These are phyloP conservation scores for Fomitopsis pinicola DNA, from an alignment of 1,284 basidiomycete species.

Conservation along the genomic window DNA sequence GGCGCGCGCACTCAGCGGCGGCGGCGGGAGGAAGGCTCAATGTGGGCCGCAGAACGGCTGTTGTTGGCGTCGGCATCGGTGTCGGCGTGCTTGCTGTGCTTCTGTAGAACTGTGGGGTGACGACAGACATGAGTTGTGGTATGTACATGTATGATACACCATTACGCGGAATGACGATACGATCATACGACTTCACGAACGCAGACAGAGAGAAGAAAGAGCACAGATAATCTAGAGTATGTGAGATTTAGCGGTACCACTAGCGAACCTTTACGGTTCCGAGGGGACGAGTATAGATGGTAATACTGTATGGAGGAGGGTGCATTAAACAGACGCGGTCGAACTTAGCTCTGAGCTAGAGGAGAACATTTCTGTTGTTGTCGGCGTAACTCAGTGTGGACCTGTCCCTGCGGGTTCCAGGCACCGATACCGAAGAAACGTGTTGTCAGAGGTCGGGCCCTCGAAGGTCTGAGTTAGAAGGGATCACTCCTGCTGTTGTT, in stretches of 20 bases:
- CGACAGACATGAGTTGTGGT: neutral
- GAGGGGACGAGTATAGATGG: neutral
- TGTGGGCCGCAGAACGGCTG: neutral
- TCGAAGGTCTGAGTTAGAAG: neutral
- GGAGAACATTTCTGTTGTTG: too few species aligned
- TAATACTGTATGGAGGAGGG: neutral
- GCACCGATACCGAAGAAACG: conserved; percentile 12
- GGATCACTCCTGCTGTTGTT: neutral
- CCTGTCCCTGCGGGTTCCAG: neutral
- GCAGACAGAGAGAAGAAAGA: neutral
- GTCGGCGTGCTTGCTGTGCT: neutral
- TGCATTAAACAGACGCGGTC: too few species aligned
- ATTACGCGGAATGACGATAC: neutral
- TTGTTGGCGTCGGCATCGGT: neutral
- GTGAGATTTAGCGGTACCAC: neutral
- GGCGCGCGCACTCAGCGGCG: neutral
- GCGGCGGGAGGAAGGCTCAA: neutral
- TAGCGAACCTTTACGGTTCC: neutral
- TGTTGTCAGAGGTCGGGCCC: neutral
- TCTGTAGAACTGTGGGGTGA: neutral
- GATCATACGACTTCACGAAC: too few species aligned
- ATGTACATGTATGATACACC: neutral
- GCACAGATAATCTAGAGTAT: neutral
- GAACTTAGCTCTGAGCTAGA: neutral
- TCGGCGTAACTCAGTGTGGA: neutral